Evolutionary conservation across 371 early-diverging fungal species (phyloP).

Genomic region (Aphelidium insulamus): DNA sequence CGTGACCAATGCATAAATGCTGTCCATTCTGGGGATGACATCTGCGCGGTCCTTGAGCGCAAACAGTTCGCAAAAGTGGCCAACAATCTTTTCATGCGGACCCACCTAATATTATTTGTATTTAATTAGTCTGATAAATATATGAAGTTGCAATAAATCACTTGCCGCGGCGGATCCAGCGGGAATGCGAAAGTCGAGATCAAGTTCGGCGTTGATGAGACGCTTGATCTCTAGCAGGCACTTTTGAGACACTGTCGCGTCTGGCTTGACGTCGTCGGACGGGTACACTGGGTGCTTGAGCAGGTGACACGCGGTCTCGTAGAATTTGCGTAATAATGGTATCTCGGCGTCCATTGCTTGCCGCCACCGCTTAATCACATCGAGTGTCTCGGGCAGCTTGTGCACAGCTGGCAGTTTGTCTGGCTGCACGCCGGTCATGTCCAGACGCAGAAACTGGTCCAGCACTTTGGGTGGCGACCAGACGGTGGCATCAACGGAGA

Average conservation of each 20-base stretch:
- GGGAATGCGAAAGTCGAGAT: neutral
- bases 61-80: slow-evolving; percentile 12
- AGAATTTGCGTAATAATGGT: neutral
- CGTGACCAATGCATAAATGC: slow-evolving; percentile 9
- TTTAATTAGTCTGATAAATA: too few species aligned
- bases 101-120: neutral
- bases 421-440: neutral
- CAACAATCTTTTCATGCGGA: slow-evolving; percentile 1
- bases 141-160: neutral
- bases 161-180: neutral
- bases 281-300: neutral
- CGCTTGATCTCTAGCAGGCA: neutral
- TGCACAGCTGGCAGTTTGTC: neutral
- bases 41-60: slow-evolving; percentile 4
- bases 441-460: neutral
- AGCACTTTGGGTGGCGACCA: slow-evolving; percentile 1
- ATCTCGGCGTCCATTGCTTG: slow-evolving; percentile 1
- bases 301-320: neutral
- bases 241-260: neutral
- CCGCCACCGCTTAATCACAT: slow-evolving; percentile 5
- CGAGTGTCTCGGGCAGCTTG: slow-evolving; percentile 3
- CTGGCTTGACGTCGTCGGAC: neutral
- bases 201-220: neutral
- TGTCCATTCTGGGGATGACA: slow-evolving; percentile 8
- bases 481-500: slow-evolving; percentile 5